phyloP scores from a whole-genome alignment of 2,329 filamentous ascomycete genomes.

The Pseudocercospora musae region DNA sequence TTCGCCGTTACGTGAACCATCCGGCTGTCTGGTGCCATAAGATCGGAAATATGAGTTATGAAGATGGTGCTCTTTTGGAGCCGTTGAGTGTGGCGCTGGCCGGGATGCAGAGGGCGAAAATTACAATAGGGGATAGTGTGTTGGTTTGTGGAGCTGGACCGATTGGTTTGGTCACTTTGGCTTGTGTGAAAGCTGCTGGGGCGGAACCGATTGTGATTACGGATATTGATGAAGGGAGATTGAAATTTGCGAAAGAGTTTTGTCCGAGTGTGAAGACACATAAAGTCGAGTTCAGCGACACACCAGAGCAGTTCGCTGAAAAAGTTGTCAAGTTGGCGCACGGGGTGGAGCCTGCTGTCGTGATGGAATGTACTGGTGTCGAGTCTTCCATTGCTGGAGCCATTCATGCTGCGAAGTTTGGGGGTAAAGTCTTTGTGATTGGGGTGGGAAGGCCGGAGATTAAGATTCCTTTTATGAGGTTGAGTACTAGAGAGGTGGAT shows the following conservation, averaged over 20 bases:
- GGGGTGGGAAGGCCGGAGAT: slow-evolving; percentile 95
- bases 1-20: slow-evolving; percentile 92
- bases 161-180: slow-evolving; percentile 83
- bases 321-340: slow-evolving; percentile 68
- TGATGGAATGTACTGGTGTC: slow-evolving; percentile 91
- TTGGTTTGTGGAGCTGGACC: slow-evolving; percentile 90
- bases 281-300: slow-evolving; percentile 63
- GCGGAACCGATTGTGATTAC: slow-evolving; percentile 90
- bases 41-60: slow-evolving; percentile 86
- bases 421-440: slow-evolving; percentile 94
- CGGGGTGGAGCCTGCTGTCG: slow-evolving; percentile 74
- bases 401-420: slow-evolving; percentile 89
- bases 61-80: slow-evolving; percentile 87
- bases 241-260: slow-evolving; percentile 80
- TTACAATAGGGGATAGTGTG: slow-evolving; percentile 80
- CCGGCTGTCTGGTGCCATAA: slow-evolving; percentile 94
- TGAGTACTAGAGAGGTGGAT: slow-evolving; percentile 88
- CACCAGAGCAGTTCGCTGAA: slow-evolving; percentile 68
- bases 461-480: slow-evolving; percentile 90
- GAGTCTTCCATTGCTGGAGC: slow-evolving; percentile 82
- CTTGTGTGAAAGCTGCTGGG: slow-evolving; percentile 81
- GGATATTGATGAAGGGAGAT: slow-evolving; percentile 82
- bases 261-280: slow-evolving; percentile 77
- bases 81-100: slow-evolving; percentile 86
- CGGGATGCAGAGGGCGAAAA: slow-evolving; percentile 76